Evolutionary conservation across 306 rosid genomes (phyloP), one percentile per base, ranked within the genome.

Genomic region (Crataegus laevigata): DNA sequence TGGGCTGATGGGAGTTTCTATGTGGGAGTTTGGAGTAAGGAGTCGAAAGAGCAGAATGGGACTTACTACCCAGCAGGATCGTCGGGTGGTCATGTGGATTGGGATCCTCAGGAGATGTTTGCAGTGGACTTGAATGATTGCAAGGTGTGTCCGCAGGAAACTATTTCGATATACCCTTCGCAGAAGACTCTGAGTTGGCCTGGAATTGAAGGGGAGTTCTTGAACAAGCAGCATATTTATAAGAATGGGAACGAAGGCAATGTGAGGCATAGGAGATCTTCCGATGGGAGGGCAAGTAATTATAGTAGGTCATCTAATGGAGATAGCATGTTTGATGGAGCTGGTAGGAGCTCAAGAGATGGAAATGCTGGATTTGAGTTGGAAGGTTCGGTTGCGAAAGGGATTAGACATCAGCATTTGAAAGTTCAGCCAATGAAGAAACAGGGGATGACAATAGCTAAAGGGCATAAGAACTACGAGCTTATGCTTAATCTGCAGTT

Each of bases 401-500:
- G 50, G 57, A 66, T 62, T 28, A 79, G 58, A 34, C 60, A 66
- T 3, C 84, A 81, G 3, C 72, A 70, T 40, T 52, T 87, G 55
- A 78, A 86, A 66, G 34, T 82, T 22, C 91, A 81, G 80, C 72
- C 89, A 57, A 82, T 84, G 12, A 90, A 85, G 88, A 86, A 73
- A 76, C 98, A 84, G 42, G 99, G 99, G 54, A 74, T 81, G 66
- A 92, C 96, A 18, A 96, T 96, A 77, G 80, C 97, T 8, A 89
- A 89, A 80, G 99, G 98, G 42, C 99, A 96, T 62, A 96, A 92
- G 87, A 85, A 96, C 71, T 92, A 84, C 67, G 98, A 89, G 11
- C 98, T 96, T 71, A 96, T 96, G 99, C 96, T 96, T 69, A 96
- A 96, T 90, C 84, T 96, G 86, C 99, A 96, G 89, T 81, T 89